Conservation (phyloP, 2,329 filamentous ascomycete species). For the Anthostomella pinea region DNA sequence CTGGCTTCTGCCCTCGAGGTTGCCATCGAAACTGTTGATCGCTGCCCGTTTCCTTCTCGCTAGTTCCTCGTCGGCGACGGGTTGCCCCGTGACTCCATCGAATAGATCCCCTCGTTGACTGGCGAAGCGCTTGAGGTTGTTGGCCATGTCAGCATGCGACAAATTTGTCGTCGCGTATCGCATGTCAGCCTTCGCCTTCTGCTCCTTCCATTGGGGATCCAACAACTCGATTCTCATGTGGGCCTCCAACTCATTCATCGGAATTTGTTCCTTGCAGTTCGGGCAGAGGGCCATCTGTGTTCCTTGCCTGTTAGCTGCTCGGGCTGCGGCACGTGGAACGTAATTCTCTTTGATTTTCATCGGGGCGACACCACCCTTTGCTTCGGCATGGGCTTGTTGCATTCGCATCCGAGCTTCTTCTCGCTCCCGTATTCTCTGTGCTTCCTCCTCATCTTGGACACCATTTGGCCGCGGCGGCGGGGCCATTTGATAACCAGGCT, state of each 20-base stretch:
- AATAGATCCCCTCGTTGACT: slow-evolving; percentile 87
- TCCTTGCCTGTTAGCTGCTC: slow-evolving; percentile 63
- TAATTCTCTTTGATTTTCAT: slow-evolving; percentile 96
- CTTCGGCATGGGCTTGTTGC: slow-evolving; percentile 76
- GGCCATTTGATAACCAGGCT: slow-evolving; percentile 32
- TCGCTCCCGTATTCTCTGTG: slow-evolving; percentile 61
- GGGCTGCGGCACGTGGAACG: slow-evolving; percentile 76
- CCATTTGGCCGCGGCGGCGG: slow-evolving; percentile 33
- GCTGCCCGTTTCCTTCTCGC: slow-evolving; percentile 75
- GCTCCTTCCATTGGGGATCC: slow-evolving; percentile 93
- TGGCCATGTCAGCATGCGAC: slow-evolving; percentile 81
- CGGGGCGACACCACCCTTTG: slow-evolving; percentile 62
- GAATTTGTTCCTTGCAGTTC: slow-evolving; percentile 89
- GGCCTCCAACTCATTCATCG: slow-evolving; percentile 80
- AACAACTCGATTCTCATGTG: slow-evolving; percentile 95
- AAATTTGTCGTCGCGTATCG: slow-evolving; percentile 84
- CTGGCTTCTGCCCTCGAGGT: slow-evolving; percentile 56
- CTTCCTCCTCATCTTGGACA: slow-evolving; percentile 60
- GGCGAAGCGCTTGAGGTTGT: slow-evolving; percentile 92
- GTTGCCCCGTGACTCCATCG: slow-evolving; percentile 67
- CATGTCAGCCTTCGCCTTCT: slow-evolving; percentile 83
- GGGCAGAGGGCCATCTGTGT: slow-evolving; percentile 76
- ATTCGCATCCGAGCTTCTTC: slow-evolving; percentile 60
- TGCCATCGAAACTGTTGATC: slow-evolving; percentile 62
- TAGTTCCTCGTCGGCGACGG: slow-evolving; percentile 69